Evolutionary conservation across 163 green algal species (phyloP), one percentile per base, ranked within the genome.

Genomic region (Scenedesmus sp.): DNA sequence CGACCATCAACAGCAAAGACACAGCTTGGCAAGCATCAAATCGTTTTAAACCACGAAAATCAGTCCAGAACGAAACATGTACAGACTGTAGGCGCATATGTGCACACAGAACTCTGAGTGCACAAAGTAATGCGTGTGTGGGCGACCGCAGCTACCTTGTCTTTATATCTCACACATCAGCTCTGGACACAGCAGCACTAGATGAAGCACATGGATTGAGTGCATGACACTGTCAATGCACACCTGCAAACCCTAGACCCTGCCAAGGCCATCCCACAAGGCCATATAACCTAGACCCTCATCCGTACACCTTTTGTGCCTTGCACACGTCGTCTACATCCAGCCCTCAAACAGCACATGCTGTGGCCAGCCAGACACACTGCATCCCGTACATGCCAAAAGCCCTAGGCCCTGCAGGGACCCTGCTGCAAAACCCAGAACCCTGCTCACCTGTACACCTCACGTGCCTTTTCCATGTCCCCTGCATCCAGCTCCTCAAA

Each of bases 341-440:
- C 72, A 99, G 94, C 95, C 99, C 95, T 99, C 98, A 86, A 96
- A 99, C 89, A 99, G 91, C 35, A 97, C 97, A 90, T 99, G 99
- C 89, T 98, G n/a, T 97, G 91, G 46, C 46, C 46, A 6, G 46
- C 46, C 46, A 53, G 10, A 53, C 46, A 53, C 46, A 53, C 7
- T 53, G 46, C 46, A 16, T n/a, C n/a, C n/a, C n/a, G n/a, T 6
- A 53, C 10, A 53, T 53, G 46, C n/a, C n/a, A n/a, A 10, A 53
- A 6, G 46, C 46, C 7, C 46, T 16, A 53, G 10, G 10, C 46
- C 46, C 46, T 53, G 53, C 53, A 22, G 3, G 3, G 26, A 18
- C 24, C 24, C 4, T 3, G 26, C 24, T 18, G 30, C 30, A 78
- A 24, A 40, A 78, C 10, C 65, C 7, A 15, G 3, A 42, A 40